phyloP scores from a whole-genome alignment of 1,139 yeast species.

The Saccharomyces hybrid region DNA sequence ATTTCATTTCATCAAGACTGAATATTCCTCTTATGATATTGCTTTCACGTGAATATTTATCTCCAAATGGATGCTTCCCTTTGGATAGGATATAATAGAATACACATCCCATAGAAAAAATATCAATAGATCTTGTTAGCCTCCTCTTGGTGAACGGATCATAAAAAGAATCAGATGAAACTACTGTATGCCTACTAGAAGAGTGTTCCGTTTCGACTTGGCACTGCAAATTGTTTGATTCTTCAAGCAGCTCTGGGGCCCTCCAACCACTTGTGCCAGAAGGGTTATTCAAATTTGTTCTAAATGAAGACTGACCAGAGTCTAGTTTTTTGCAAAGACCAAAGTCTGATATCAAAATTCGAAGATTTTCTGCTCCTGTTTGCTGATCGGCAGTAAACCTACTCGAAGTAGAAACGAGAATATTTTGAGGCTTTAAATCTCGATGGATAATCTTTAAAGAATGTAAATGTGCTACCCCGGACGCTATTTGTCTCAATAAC shows the following conservation, averaged over 20 bases:
- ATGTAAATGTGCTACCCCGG: conserved; percentile 83
- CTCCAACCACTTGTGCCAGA: conserved; percentile 99
- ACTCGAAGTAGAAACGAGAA: conserved; percentile 70
- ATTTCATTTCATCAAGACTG: conserved; percentile 40
- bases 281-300: conserved; percentile 86
- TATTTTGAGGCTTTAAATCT: conserved; percentile 93
- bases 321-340: conserved; percentile 91
- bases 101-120: conserved; percentile 90
- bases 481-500: conserved; percentile 67
- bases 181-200: conserved; percentile 4
- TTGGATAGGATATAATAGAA: conserved; percentile 76
- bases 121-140: conserved; percentile 84
- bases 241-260: conserved; percentile 79
- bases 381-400: conserved; percentile 17
- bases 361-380: conserved; percentile 33
- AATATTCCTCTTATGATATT: conserved; percentile 74
- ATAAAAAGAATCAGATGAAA: conserved; percentile 21
- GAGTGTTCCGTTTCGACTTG: conserved; percentile 9
- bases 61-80: conserved; percentile 95
- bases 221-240: conserved; percentile 22
- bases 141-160: conserved; percentile 45
- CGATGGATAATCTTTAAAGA: conserved; percentile 89
- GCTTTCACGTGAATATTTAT: conserved; percentile 75
- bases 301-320: conserved; percentile 84
- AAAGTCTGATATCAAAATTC: conserved; percentile 86